Conservation (phyloP, 2,329 filamentous ascomycete genomes). For the Fulvia fulva region DNA sequence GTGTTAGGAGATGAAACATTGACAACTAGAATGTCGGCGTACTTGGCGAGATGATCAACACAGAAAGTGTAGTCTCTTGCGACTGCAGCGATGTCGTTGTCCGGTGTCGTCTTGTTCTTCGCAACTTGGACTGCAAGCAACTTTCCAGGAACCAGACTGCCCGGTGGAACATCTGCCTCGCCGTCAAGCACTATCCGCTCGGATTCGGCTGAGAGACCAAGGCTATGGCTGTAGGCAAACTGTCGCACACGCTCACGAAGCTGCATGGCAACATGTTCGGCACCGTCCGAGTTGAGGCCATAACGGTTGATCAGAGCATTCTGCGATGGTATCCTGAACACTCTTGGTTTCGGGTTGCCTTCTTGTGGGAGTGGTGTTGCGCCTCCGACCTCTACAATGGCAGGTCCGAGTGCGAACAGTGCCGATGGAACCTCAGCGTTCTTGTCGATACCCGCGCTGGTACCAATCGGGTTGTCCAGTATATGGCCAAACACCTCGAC, state of each 20-base stretch:
- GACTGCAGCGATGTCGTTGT: conserved; percentile 78
- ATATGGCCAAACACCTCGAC: conserved; percentile 71
- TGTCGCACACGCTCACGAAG: conserved; percentile 72
- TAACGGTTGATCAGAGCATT: conserved; percentile 93
- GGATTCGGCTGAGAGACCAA: conserved; percentile 58
- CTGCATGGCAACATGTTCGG: conserved; percentile 76
- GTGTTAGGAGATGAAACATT: conserved; percentile 98
- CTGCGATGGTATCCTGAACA: conserved; percentile 79
- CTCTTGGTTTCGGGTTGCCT: conserved; percentile 81
- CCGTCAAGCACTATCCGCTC: conserved; percentile 75
- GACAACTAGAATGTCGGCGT: conserved; percentile 94
- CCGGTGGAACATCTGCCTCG: conserved; percentile 70
- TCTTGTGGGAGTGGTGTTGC: conserved; percentile 81
- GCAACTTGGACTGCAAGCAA: conserved; percentile 88
- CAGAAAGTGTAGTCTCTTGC: conserved; percentile 81
- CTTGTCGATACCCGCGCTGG: conserved; percentile 95
- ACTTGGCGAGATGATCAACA: conserved; percentile 74
- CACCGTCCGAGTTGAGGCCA: conserved; percentile 87
- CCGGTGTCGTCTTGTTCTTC: conserved; percentile 92
- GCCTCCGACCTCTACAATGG: conserved; percentile 87
- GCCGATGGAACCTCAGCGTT: conserved; percentile 82
- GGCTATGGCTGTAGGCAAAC: conserved; percentile 68
- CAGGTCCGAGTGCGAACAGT: conserved; percentile 78
- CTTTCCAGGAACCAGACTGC: conserved; percentile 71
- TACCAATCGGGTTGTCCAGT: conserved; percentile 82